Evolutionary conservation across 2,329 filamentous ascomycete species (phyloP), one percentile per base, ranked within the genome.

Genomic region (Zymoseptoria tritici): DNA sequence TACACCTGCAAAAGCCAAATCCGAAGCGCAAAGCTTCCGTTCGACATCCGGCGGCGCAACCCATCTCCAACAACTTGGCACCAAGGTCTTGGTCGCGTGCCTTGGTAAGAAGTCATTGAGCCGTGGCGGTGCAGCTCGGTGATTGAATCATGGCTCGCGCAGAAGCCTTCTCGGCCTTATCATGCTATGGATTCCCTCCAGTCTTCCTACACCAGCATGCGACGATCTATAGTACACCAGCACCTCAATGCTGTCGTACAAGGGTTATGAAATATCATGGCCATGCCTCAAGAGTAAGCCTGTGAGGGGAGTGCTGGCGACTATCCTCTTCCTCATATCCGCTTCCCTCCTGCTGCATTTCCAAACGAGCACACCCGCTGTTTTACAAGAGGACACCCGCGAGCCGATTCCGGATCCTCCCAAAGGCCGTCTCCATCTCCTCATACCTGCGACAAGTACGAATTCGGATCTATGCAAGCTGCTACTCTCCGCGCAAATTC

Each of bases 381-480:
- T 16, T 7, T 7, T 2, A n/a, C 36, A 2, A 46, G 36, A 46
- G 2, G 36, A 1, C 13, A n/a, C 4, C 36, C n/a, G 13, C 16
- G 36, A 7, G 36, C 36, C 36, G 1, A 7, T 46, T 2, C 1
- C 36, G 4, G 50, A 55, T 21, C 29, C 50, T 11, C 22, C 50
- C 20, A 66, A 64, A 54, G 67, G 61, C 8, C 62, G 66, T 53
- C 82, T 86, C 62, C 83, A 85, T 68, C 77, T 86, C 46, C 69
- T 85, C 26, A 75, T 85, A 54, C 79, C 80, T 5, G 76, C 80
- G 5, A 74, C 75, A 46, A 73, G 74, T n/a, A 75, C 76, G 50
- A 79, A 78, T 42, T 65, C 76, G 19, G 76, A 78, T n/a, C 76
- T 85, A 49, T 86, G 83, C 74, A 82, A 81, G 64, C 80, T 81